Base-by-base conservation (phyloP, 1,284 basidiomycete species). In the Wolfiporia cocos region DNA sequence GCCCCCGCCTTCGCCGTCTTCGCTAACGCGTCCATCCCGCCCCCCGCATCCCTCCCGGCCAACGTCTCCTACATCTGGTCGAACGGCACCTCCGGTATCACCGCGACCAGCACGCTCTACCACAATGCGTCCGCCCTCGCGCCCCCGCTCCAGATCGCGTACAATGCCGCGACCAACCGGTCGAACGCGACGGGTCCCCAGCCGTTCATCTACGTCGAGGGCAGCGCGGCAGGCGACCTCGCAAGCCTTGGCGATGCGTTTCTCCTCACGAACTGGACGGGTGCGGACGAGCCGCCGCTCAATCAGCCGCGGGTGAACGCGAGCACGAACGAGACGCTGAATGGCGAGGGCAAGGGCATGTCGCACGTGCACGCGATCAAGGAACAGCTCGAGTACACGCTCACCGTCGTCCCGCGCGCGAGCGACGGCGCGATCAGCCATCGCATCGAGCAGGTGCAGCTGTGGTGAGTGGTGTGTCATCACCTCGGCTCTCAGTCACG, bases 381-480 rank as follows among this genome's bases (percentile, higher is more conserved):
- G 44, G 74, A 77, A 35, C 82, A 96, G 64, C 67, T 95, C 22
- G 65, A 83, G 26, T 94, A 75, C 56, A 61, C 93, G 21, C 65
- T 88, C 31, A 61, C 73, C 24, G 63, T 66, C 0, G 88, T 85
- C 1, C 87, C 91, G 3, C 71, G 71, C 57, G 79, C 85, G 2
- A 50, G 54, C 1, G 77, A 87, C 48, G 91, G 91, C 1, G 91
- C 91, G 0, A 81, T 94, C 24, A 92, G 87, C 2, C 92, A 94
- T 60, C 71, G 84, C 1, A 67, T 67, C 9, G 67, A 70, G 1
- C 65, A 83, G 54, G 66, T 86, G 2, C 84, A 89, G 54, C 68
- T 88, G 11, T 88, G 86, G 85, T 84, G 45, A 39, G 74, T 53
- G 11, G 15, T 36, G 17, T n/a, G 15, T 31, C n/a, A n/a, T n/a